Evolutionary conservation across 352 stramenopile species (phyloP).

Genomic region (Phytophthora macrochlamydospora): DNA sequence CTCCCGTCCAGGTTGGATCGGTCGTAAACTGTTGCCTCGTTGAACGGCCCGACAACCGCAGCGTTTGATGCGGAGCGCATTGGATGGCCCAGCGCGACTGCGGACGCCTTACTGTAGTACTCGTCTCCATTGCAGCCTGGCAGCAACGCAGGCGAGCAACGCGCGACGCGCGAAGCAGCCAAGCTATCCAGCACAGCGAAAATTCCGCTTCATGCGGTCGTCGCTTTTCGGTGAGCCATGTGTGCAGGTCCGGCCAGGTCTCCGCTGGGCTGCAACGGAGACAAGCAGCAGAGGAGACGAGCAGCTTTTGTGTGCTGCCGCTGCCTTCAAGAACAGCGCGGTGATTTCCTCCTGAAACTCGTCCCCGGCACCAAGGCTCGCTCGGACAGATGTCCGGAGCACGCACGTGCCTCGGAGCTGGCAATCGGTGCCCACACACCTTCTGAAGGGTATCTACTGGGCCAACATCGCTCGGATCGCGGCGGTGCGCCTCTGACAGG

Average conservation of each 20-base stretch:
- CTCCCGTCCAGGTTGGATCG: neutral
- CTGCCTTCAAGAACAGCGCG: slow-evolving; percentile 23
- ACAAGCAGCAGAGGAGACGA: too few relatives aligned
- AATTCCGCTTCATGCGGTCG: slow-evolving; percentile 40
- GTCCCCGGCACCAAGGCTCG: slow-evolving; percentile 14
- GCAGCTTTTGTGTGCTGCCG: neutral
- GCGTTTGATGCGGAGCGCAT: neutral
- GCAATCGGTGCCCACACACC: slow-evolving; percentile 27
- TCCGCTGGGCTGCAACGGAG: neutral
- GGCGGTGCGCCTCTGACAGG: too few relatives aligned
- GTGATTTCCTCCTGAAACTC: slow-evolving; percentile 18
- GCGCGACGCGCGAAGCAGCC: slow-evolving; percentile 7
- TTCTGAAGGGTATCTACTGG: too few relatives aligned
- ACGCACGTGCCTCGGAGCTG: slow-evolving; percentile 20
- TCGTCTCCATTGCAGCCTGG: slow-evolving; percentile 1
- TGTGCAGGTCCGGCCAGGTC: slow-evolving; percentile 21
- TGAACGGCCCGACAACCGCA: slow-evolving; percentile 1
- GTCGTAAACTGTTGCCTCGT: neutral
- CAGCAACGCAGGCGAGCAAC: neutral
- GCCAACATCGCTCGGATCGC: too few relatives aligned
- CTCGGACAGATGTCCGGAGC: slow-evolving; percentile 22
- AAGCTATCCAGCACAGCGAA: slow-evolving; percentile 24
- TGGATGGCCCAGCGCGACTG: neutral
- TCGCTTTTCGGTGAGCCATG: slow-evolving; percentile 26
- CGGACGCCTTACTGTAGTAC: neutral